These are phyloP conservation scores for Aulographum hederae DNA, from an alignment of 2,329 filamentous ascomycete species.

Conservation along the genomic window DNA sequence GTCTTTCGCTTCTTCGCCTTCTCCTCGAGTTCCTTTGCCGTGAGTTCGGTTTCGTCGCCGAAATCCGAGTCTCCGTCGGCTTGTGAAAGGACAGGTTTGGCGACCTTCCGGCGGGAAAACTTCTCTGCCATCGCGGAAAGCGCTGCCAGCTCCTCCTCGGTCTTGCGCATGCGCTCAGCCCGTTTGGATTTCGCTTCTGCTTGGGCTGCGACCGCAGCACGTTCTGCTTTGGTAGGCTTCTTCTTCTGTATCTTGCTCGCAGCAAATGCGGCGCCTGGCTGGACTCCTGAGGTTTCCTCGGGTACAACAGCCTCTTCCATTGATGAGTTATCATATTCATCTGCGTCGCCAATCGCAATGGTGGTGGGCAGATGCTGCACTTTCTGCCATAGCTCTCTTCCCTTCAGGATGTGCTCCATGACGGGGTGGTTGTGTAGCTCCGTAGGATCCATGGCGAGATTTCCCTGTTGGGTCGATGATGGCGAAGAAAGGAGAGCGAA, in stretches of 20 bases:
- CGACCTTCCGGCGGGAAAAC: constrained; percentile 27
- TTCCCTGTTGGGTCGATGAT: constrained; percentile 37
- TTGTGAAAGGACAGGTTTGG: constrained; percentile 2
- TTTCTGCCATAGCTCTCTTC: constrained; percentile 61
- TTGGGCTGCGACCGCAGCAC: background rate
- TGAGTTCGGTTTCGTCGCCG: constrained; percentile 70
- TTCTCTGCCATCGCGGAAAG: constrained; percentile 43
- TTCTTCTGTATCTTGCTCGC: background rate
- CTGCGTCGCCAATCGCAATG: too few species aligned
- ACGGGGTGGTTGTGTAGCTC: constrained; percentile 78
- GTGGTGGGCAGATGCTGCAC: constrained; percentile 34
- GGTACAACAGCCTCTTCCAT: too few species aligned
- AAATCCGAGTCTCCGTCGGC: constrained; percentile 67
- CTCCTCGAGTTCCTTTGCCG: constrained; percentile 61
- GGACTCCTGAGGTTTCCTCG: background rate
- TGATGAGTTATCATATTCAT: too few species aligned
- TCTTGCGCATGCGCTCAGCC: background rate
- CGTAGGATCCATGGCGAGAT: constrained; percentile 48
- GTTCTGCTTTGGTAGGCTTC: background rate
- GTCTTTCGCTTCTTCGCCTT: constrained; percentile 84
- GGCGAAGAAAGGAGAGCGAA: constrained; percentile 84
- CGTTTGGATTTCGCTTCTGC: background rate
- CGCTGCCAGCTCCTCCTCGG: constrained; percentile 51
- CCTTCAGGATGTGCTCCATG: constrained; percentile 69
- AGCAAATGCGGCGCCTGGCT: background rate